Percentiles rank a stretch among this genome's conserved stretches.
Evolutionary conservation across 2,329 filamentous ascomycete genomes (phyloP).

Genomic region (Fusarium musae): DNA sequence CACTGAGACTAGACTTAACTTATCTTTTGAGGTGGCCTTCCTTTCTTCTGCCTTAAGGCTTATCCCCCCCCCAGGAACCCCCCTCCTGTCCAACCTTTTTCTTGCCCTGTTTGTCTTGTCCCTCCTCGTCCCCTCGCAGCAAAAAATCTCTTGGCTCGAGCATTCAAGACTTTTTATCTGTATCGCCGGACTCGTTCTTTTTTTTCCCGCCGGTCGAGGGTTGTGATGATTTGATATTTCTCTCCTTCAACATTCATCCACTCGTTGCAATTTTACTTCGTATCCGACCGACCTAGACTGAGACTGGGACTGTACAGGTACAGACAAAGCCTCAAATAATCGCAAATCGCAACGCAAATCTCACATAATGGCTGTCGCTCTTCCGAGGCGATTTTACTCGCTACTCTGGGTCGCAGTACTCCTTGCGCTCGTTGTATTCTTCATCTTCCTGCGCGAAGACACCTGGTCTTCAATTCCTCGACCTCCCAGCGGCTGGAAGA

Average conservation of each 20-base stretch:
- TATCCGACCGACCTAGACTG: not conserved
- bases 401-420: constrained; percentile 36
- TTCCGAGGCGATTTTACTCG: constrained; percentile 38
- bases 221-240: constrained; percentile 28
- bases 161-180: constrained; percentile 1
- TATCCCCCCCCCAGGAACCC: not conserved
- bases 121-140: constrained; percentile 1
- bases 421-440: constrained; percentile 31
- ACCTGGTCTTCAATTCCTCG: constrained; percentile 37
- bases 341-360: not conserved
- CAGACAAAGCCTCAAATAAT: not conserved
- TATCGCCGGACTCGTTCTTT: constrained; percentile 1
- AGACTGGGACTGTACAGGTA: not conserved
- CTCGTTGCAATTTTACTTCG: not conserved
- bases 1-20: not conserved
- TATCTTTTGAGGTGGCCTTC: constrained; percentile 3
- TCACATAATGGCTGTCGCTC: constrained; percentile 33
- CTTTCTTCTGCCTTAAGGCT: constrained; percentile 15
- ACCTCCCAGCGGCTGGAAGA: constrained; percentile 35
- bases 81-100: constrained; percentile 5
- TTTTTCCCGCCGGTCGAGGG: constrained; percentile 24
- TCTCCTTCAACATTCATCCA: constrained; percentile 20
- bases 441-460: constrained; percentile 34
- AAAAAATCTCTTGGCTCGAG: constrained; percentile 19
- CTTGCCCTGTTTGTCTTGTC: constrained; percentile 3